Base-by-base conservation (phyloP, 1,284 basidiomycete genomes). In the Butyriboletus appendiculatus region DNA sequence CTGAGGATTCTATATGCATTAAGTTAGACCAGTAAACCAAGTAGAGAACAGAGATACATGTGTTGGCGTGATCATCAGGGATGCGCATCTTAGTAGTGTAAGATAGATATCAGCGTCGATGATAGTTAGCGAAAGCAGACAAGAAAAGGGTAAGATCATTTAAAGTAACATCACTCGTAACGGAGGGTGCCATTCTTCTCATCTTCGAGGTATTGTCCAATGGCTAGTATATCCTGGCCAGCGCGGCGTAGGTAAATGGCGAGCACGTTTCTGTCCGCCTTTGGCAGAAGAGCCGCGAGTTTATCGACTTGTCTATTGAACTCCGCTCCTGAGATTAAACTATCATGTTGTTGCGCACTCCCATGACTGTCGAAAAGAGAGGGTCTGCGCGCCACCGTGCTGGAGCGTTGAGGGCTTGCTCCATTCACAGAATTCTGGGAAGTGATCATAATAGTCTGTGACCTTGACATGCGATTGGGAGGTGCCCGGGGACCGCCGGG, bases 121-220 rank as follows among this genome's bases (percentile, higher is more conserved):
- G 33, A 50, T 44, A 50, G 40, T 48, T 40, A 50, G 22, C 39
- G 37, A 52, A 50, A 58, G 28, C 24, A 54, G 32, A 34, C 35
- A 39, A 45, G 3, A 33, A 22, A 37, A 47, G 45, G 39, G 38
- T 42, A 43, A 45, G 44, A 37, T 32, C 4, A 10, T 32, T 48
- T 42, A 48, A 45, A 24, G 34, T 45, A 42, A 37, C 15, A 59
- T 71, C 60, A 77, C 45, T 76, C 70, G 45, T 71, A 65, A 48
- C 77, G 78, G 42, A 91, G 67, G 20, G 74, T 79, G 22, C 89
- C 90, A 62, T 86, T 88, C 75, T 88, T 88, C 70, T 94, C 90
- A 62, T 95, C 92, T 61, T 94, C 92, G 30, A 95, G 75, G 69
- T 93, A 95, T 64, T 90, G 88, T 20, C 91, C 89, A 63, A 95